Conservation (phyloP, 129 eudicot species). For the Helianthus tuberosus region DNA sequence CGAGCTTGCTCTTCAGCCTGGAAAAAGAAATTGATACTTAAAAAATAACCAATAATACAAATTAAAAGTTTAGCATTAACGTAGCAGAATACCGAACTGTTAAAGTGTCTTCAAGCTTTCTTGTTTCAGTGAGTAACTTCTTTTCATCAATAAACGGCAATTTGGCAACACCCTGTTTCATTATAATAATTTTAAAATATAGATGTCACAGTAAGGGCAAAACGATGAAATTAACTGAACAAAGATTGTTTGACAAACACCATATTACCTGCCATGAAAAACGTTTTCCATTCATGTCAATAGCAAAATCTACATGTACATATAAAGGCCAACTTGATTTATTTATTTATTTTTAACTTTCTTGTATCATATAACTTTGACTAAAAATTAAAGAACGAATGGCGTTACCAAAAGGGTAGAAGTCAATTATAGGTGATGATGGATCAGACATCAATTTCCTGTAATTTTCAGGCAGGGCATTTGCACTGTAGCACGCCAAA, state of each 20-base stretch:
- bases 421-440: constrained; percentile 77
- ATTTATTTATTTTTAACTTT: neutral
- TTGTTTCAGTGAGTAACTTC: constrained; percentile 86
- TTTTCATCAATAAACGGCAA: constrained; percentile 94
- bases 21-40: constrained; percentile 19
- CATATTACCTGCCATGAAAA: constrained; percentile 94
- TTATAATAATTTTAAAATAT: constrained; percentile 5
- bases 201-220: constrained; percentile 17
- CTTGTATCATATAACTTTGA: constrained; percentile 11
- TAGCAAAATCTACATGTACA: constrained; percentile 63
- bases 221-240: constrained; percentile 6
- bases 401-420: constrained; percentile 79
- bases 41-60: neutral
- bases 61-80: neutral
- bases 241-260: constrained; percentile 3
- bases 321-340: constrained; percentile 13
- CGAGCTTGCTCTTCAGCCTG: constrained; percentile 85
- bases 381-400: constrained; percentile 2
- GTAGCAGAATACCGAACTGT: constrained; percentile 61
- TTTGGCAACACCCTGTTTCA: constrained; percentile 80
- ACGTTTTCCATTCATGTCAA: constrained; percentile 99
- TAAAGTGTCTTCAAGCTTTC: constrained; percentile 79
- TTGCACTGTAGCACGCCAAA: constrained; percentile 53
- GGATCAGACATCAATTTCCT: constrained; percentile 87
- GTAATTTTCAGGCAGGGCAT: constrained; percentile 81